Percentiles rank a stretch among this genome's conserved stretches.
Evolutionary conservation across 2,329 filamentous ascomycete genomes (phyloP).

Genomic region (Epichloe sibirici): DNA sequence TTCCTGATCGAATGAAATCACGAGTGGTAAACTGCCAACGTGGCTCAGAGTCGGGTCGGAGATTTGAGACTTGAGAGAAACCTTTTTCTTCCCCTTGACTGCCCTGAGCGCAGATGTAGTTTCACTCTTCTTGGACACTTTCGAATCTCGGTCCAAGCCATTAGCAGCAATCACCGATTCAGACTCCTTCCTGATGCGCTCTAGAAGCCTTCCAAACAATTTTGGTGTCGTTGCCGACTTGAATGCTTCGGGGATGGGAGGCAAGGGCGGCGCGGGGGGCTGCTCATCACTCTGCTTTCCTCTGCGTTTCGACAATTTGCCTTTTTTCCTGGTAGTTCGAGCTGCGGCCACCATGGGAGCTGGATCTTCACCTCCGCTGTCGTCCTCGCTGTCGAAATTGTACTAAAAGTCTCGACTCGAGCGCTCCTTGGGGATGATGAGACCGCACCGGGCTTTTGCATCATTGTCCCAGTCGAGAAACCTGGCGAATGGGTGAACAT

Average conservation of each 20-base stretch:
- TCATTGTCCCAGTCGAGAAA: constrained; percentile 16
- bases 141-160: not conserved
- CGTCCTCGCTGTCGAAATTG: constrained; percentile 23
- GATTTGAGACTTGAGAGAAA: constrained; percentile 13
- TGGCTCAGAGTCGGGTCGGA: constrained; percentile 12
- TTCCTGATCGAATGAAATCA: constrained; percentile 1
- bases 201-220: constrained; percentile 17
- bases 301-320: constrained; percentile 3
- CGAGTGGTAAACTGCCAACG: not conserved
- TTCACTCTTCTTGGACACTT: not conserved
- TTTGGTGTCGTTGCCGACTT: constrained; percentile 13
- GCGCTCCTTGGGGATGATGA: constrained; percentile 22
- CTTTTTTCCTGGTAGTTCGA: not conserved
- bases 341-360: no score
- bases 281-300: constrained; percentile 8
- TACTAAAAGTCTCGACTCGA: constrained; percentile 25
- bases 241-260: constrained; percentile 20
- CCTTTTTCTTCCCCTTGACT: constrained; percentile 7
- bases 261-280: constrained; percentile 16
- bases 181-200: constrained; percentile 14
- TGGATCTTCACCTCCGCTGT: constrained; percentile 11
- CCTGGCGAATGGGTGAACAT: constrained; percentile 24
- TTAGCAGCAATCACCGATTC: constrained; percentile 6
- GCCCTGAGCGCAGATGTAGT: not conserved
- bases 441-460: constrained; percentile 20